Percentiles rank a stretch among this genome's conserved stretches.
Evolutionary conservation across 371 early-diverging fungal species (phyloP).

Genomic region (Mortierella sp.): DNA sequence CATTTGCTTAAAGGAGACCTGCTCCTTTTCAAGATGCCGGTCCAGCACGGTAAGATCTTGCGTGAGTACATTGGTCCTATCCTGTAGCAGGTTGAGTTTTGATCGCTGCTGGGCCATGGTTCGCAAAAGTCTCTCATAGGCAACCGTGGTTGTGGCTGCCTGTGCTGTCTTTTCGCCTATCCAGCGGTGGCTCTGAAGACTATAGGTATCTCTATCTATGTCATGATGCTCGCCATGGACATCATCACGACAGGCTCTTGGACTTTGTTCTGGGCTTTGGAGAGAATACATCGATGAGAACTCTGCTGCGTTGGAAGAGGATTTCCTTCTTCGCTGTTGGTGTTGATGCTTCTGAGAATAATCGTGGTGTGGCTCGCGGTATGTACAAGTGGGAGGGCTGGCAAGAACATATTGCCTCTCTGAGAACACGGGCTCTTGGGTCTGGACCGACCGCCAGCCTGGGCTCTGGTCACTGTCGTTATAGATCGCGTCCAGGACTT

Average conservation of each 20-base stretch:
- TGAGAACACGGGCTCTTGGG: neutral
- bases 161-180: neutral
- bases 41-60: conserved; percentile 16
- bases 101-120: conserved; percentile 27
- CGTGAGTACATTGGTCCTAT: conserved; percentile 17
- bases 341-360: neutral
- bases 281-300: too few species aligned
- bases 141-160: neutral
- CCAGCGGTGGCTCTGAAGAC: conserved; percentile 2
- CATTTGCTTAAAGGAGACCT: conserved; percentile 6
- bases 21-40: conserved; percentile 19
- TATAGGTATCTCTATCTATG: neutral
- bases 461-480: neutral
- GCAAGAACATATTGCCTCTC: conserved; percentile 11
- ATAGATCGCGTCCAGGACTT: neutral
- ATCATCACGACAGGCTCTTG: neutral
- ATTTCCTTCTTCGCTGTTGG: neutral
- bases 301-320: neutral
- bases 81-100: conserved; percentile 11
- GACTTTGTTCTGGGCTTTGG: too few species aligned
- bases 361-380: neutral
- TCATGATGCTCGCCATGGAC: neutral
- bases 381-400: conserved; percentile 11
- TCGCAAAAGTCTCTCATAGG: conserved; percentile 17
- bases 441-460: neutral